Base-by-base conservation (phyloP, 768 basidiomycete species). In the Hydnomerulius pinastri region DNA sequence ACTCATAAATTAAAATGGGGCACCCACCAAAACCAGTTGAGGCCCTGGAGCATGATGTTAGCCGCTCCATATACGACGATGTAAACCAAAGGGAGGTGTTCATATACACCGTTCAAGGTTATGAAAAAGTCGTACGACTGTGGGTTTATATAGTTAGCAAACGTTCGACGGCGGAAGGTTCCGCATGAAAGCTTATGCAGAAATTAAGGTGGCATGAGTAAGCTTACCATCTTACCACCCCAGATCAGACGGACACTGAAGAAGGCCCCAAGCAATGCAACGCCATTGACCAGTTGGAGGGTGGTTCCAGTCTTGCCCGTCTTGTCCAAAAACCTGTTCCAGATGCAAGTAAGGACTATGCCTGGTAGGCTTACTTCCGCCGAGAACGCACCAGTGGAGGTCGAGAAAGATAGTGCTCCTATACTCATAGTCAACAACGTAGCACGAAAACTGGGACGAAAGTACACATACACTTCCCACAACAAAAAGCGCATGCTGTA, bases 401-500 rank as follows among this genome's bases (percentile, higher is more conserved):
- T 96, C 89, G 54, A 96, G 73, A 70, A 95, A 92, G 50, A 92
- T 80, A 0, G 92, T 95, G 71, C 85, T 88, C 71, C 83, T 85
- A 52, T 15, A 37, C 28, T 29, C 36, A 39, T 6, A n/a, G 17
- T 59, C 28, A 58, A 50, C 30, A 47, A 25, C 27, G 15, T 36
- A 9, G 57, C 12, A 20, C 28, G 24, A 11, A 10, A 36, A 15
- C 20, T 36, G 9, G 25, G 21, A 40, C 18, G 18, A 30, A n/a
- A 9, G 11, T 35, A 37, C 30, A 71, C 81, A 45, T 67, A 86
- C 76, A 82, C 73, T 70, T 93, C 92, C 92, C 91, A 92, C 10
- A 92, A 72, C 25, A 95, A 71, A 70, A 87, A 94, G 13, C 89
- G 77, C 2, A 83, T 73, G 12, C 78, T 87, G 58, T 85, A 92